These are phyloP conservation scores for Gastrolobium bilobum DNA, from an alignment of 306 rosid species.

Conservation along the genomic window DNA sequence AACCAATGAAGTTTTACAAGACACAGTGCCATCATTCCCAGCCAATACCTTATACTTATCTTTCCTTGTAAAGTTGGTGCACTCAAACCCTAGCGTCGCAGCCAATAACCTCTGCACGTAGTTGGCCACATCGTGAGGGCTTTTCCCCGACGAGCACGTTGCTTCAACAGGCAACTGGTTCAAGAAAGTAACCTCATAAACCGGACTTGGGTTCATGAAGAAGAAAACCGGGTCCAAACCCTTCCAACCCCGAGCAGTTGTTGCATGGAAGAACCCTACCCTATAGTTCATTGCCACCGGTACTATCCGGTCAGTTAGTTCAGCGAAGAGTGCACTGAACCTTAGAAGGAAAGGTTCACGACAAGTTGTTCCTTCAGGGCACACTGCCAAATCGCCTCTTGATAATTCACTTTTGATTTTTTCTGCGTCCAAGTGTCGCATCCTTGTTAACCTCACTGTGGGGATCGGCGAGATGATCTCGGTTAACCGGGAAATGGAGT, in stretches of 20 bases:
- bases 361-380: constrained; percentile 97
- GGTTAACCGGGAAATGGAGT: constrained; percentile 83
- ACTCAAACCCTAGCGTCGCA: constrained; percentile 87
- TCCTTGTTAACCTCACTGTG: constrained; percentile 75
- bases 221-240: constrained; percentile 85
- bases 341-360: constrained; percentile 92
- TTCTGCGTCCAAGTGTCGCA: constrained; percentile 72
- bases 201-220: constrained; percentile 96
- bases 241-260: constrained; percentile 94
- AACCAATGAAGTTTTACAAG: constrained; percentile 50
- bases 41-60: constrained; percentile 91
- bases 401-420: constrained; percentile 68
- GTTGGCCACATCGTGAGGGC: constrained; percentile 93
- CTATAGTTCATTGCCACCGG: constrained; percentile 97
- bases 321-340: constrained; percentile 86
- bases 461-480: constrained; percentile 93
- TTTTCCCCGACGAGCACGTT: constrained; percentile 85
- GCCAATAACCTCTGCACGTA: constrained; percentile 92
- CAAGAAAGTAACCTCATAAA: constrained; percentile 89
- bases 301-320: constrained; percentile 87
- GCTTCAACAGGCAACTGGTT: constrained; percentile 93
- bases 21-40: constrained; percentile 86
- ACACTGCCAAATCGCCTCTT: constrained; percentile 81
- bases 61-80: constrained; percentile 87
- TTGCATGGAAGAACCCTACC: constrained; percentile 94